Evolutionary conservation across 352 stramenopile genomes (phyloP), one percentile per base, ranked within the genome.

Genomic region (Phytopythium vexans): DNA sequence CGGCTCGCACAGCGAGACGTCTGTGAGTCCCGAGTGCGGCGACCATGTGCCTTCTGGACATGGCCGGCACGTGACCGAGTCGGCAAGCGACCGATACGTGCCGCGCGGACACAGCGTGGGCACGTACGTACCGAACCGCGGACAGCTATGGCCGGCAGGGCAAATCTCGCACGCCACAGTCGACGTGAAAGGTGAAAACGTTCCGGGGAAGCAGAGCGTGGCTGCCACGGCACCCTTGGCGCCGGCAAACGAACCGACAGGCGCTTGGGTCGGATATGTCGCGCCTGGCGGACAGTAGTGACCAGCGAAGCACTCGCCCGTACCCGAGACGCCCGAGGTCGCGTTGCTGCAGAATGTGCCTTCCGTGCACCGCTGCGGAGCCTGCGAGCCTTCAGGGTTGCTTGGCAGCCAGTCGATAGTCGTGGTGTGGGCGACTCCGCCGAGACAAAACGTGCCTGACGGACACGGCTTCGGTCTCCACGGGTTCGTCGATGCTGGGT

Each of bases 181-280:
- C 10, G 72, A 92, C 34, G 83, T 87, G 5, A 98, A 64, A 11
- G 96, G 88, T 7, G 96, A 97, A 66, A 98, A 99, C 5, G 94
- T 99, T 7, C 96, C 96, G 3, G 97, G 97, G 42, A 98, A 98
- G 68, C 96, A 99, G 35, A 99, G 71, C 36, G 86, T 98, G 6
- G 93, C 77, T 4, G 91, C 92, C 31, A 99, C 95, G 0, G 82
- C 94, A 1, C 95, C 93, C 3, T 77, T 83, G 2, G 81, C 73
- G 1, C 72, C 77, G 5, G 92, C 75, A 66, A 98, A 99, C 27
- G 83, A 97, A 3, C 97, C 97, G 1, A 97, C 78, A 10, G 94
- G 95, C 32, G 92, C 86, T 61, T 97, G 73, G 6, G 85, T 91
- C 0, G 96, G 96, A 12, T 84, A 82, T 16, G 68, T 80, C 4